Base-by-base conservation (phyloP, 2,329 filamentous ascomycete species). In the Beauveria sp. region DNA sequence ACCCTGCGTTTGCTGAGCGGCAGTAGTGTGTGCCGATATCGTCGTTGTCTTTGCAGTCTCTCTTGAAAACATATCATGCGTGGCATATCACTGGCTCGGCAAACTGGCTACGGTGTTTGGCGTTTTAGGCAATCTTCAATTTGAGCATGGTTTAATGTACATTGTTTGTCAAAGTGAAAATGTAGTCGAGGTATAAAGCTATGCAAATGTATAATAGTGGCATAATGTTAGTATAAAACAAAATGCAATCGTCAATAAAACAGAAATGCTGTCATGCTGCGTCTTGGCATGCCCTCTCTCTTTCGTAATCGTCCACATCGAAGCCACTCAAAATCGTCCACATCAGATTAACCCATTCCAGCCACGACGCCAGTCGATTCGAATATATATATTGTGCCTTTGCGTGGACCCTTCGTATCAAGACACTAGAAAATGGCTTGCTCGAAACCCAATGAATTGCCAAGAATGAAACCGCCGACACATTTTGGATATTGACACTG, bases 1-100 rank as follows among this genome's bases (percentile, higher is more conserved):
- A 93, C 68, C 85, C 88, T 16, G 90, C 88, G 3, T 96, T 96
- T 67, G 62, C 64, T 10, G 49, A n/a, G 26, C 48, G 24, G 22
- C n/a, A 31, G 16, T 52, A 38, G 28, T 46, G 34, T 16, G 34
- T 38, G 34, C 9, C 12, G 12, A 34, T 38, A 14, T 12, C 4
- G 34, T 38, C 12, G 5, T 38, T 38, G 34, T 16, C 34, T 12
- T 16, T 38, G 34, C 12, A 38, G 12, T 1, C 31, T 16, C 34
- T 38, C 34, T 38, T 14, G 12, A 38, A 14, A 38, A 38, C 34
- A 38, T 6, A 38, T 38, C 34, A 14, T 38, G 34, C 16, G 34
- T 2, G 34, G 2, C 34, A 16, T 16, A 38, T 5, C 34, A 38
- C 10, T 38, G 34, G 34, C 34, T 5, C 12, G 12, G 12, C 12